Evolutionary conservation across 805 yeast species (phyloP), one percentile per base, ranked within the genome.

Genomic region (Ogataea haglerorum): DNA sequence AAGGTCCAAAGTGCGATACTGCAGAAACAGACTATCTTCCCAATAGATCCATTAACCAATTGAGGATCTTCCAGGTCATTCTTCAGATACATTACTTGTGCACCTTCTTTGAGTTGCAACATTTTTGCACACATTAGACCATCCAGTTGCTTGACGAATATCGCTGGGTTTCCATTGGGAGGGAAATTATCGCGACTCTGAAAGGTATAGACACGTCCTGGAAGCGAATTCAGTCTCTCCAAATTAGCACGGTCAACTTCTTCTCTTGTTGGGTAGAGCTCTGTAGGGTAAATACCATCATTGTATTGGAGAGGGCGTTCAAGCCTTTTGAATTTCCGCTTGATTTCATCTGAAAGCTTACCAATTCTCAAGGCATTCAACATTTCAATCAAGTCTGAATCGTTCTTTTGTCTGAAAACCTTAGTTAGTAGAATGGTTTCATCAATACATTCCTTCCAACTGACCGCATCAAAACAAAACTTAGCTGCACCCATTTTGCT

Each of bases 31-130:
- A 78, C 51, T 1, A 93, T 82, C 27, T 72, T 77, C 0, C 99
- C 99, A 27, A 91, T 68, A 0, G 96, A 78, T 3, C 99, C 99
- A 64, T 93, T 93, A 29, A 93, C 98, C 27, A 93, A 67, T 2
- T 70, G 64, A 8, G 78, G 83, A 48, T 86, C 90, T 21, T 75
- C 71, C 3, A 52, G 30, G 21, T 57, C 61, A 58, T 93, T 93
- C 53, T 85, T 87, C 49, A 93, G 65, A 72, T 87, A 80, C 96
- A 93, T 90, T 2, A 93, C 97, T 61, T 93, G 99, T 0, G 96
- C 95, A 26, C 87, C 88, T 40, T 77, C 80, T 59, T 90, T 91
- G 48, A 93, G 65, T 2, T 67, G 70, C 12, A 93, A 56, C 6
- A 52, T 57, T 42, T 73, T 71, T 19, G 82, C 85, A 32, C 93